Conservation (phyloP, 148 eudicot genomes). For the Beta vulgaris region DNA sequence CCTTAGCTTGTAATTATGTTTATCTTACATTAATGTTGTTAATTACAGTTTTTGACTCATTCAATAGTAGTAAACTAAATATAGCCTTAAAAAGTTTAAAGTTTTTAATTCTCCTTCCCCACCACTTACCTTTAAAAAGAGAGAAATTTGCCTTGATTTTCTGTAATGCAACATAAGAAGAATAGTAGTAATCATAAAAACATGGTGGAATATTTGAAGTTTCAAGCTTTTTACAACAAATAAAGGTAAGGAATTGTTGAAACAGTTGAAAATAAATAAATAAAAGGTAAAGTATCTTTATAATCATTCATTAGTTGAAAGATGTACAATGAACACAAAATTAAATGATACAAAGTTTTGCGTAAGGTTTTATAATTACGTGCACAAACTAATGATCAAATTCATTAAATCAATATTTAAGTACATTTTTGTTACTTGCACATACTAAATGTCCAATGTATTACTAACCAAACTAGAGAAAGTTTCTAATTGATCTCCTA, state of each 20-base stretch:
- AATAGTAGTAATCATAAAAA: constrained; percentile 21
- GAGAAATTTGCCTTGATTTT: constrained; percentile 14
- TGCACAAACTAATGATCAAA: background rate
- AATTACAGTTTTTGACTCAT: constrained; percentile 11
- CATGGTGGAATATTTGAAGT: constrained; percentile 8
- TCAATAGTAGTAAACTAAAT: background rate
- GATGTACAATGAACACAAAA: no score
- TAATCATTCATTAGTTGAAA: no score
- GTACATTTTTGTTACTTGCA: no score
- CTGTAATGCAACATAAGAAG: constrained; percentile 17
- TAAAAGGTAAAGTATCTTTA: no score
- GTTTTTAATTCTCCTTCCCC: background rate
- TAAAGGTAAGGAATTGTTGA: no score
- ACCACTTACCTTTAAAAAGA: no score
- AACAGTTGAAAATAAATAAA: no score
- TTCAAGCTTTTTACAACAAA: constrained; percentile 6
- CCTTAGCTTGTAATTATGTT: constrained; percentile 19
- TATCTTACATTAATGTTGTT: constrained; percentile 7
- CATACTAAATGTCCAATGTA: no score
- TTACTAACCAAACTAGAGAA: background rate
- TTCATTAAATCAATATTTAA: background rate
- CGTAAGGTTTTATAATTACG: no score
- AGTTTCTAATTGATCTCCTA: background rate
- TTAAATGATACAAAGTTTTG: no score
- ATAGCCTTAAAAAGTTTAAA: background rate